Base-by-base conservation (phyloP, 306 rosid genomes). In the Gillenia trifoliata region DNA sequence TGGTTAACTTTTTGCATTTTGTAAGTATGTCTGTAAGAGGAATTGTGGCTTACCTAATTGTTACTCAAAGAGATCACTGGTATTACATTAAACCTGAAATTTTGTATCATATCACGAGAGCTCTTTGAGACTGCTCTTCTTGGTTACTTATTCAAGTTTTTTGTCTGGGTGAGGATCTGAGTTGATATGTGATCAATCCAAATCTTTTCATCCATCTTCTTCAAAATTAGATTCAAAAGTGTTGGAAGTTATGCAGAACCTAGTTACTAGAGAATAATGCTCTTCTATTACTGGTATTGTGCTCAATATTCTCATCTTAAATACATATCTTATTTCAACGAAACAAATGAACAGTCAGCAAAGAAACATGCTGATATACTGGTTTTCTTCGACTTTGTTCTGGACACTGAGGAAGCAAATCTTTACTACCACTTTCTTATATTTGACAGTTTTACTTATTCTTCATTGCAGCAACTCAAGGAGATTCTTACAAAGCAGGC, bases 401-500 rank as follows among this genome's bases (percentile, higher is more conserved):
- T 0, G 6, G 28, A 47, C 13, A 16, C 15, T 26, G 56, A 64
- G 43, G 56, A 66, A 66, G 41, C 61, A 54, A 30, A 28, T 52
- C 36, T 29, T 45, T 50, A 60, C 66, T 30, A 50, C 31, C 61
- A 36, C 25, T 6, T 19, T 23, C 28, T 9, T 54, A 54, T 54
- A n/a, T 54, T n/a, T n/a, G 60, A n/a, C 7, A 16, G 20, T 45
- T 45, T 4, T 15, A 4, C 52, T 45, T 1, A 45, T 45, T 45
- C 66, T 68, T 79, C 62, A 50, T 78, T 83, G 76, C 86, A 84
- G 88, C 90, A 90, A 90, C 98, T 94, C 45, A 87, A 77, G 83
- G 95, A 92, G 59, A 86, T 94, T 87, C 80, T 94, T 78, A 89
- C 93, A 26, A 90, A 89, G 91, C 96, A 94, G 80, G 97, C 92